Evolutionary conservation across 202 grass and related monocot genomes (phyloP).

Genomic region (Schoenoplectus triqueter): DNA sequence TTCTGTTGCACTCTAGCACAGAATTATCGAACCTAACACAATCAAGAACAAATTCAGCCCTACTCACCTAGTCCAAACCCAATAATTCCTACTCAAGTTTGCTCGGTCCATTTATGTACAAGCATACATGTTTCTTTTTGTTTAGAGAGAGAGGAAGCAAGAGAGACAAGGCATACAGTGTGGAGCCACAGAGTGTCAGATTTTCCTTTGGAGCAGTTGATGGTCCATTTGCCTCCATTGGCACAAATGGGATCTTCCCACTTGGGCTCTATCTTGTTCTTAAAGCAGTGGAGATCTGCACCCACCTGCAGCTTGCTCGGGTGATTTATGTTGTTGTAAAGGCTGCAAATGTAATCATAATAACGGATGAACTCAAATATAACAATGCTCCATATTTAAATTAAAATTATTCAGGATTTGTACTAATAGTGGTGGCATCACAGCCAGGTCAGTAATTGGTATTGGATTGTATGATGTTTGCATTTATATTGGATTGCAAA

Average conservation of each 20-base stretch:
- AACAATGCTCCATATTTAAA: neutral
- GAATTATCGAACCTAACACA: neutral
- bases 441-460: neutral
- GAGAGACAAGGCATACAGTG: conserved; percentile 57
- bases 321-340: conserved; percentile 87
- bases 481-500: too few species aligned
- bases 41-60: neutral
- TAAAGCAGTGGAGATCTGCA: conserved; percentile 95
- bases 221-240: conserved; percentile 94
- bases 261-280: conserved; percentile 89
- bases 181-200: conserved; percentile 86
- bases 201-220: conserved; percentile 76
- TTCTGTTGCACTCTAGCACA: neutral
- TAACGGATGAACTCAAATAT: neutral
- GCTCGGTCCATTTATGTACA: neutral
- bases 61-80: neutral
- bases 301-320: conserved; percentile 72
- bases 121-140: neutral
- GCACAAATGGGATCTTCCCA: conserved; percentile 96
- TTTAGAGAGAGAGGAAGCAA: conserved; percentile 7
- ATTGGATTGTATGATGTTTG: neutral
- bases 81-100: neutral
- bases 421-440: neutral
- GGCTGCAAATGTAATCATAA: conserved; percentile 46
- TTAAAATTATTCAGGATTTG: neutral